phyloP scores from a whole-genome alignment of 169 alveolate species.

The Plasmodium coatneyi region DNA sequence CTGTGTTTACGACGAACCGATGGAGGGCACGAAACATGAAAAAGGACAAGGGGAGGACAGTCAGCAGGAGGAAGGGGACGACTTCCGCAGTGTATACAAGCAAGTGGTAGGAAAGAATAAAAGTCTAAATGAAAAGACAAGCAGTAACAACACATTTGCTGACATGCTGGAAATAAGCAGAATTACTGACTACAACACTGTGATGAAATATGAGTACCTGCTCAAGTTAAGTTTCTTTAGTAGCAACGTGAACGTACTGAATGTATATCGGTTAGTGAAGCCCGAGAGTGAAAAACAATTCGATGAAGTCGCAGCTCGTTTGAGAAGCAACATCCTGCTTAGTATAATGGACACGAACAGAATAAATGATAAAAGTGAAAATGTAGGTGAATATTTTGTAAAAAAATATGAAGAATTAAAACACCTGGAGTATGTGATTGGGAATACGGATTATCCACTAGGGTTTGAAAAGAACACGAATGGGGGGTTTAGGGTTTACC shows the following conservation, averaged over 20 bases:
- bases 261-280: conserved; percentile 32
- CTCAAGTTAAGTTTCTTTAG: conserved; percentile 32
- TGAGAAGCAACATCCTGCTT: conserved; percentile 46
- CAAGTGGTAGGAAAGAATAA: conserved; percentile 9
- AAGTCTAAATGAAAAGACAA: neutral
- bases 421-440: conserved; percentile 14
- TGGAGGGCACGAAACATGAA: neutral
- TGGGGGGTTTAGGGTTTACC: conserved; percentile 40
- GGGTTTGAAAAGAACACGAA: conserved; percentile 63
- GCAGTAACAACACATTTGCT: neutral
- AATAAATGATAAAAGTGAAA: conserved; percentile 26
- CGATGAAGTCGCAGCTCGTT: conserved; percentile 24
- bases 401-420: conserved; percentile 45
- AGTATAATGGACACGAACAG: conserved; percentile 54
- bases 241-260: conserved; percentile 60
- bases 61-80: conserved; percentile 4
- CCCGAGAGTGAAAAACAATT: conserved; percentile 40
- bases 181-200: conserved; percentile 33
- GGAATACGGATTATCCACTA: conserved; percentile 58
- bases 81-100: conserved; percentile 20
- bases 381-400: conserved; percentile 29
- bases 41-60: neutral
- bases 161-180: conserved; percentile 45
- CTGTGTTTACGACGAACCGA: neutral
- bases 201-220: conserved; percentile 64